Evolutionary conservation across 1,284 basidiomycete genomes (phyloP), one percentile per base, ranked within the genome.

Genomic region (Apiotrichum domesticum): DNA sequence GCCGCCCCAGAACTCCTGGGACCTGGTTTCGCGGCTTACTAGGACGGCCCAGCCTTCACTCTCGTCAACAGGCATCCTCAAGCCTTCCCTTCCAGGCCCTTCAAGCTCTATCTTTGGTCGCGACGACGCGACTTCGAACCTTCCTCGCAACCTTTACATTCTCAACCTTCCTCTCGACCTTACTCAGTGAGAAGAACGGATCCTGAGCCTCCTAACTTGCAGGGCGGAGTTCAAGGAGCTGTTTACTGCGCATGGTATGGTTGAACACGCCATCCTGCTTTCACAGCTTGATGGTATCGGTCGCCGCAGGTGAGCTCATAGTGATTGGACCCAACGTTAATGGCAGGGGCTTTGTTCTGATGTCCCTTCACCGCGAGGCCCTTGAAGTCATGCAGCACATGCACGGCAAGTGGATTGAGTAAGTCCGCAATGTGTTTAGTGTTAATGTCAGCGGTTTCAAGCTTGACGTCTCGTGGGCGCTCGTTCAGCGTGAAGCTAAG

Each of bases 401-500:
- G 68, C 67, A 73, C 40, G 72, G 72, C 32, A 63, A 53, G 32
- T 62, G 63, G 56, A 57, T 73, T 41, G 65, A 71, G 72, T 73
- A 44, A 63, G 72, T 61, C 10, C 7, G 5, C 21, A 39, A 11
- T 6, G 3, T 21, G 8, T 37, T 8, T 6, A 14, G 15, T 40
- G 57, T 58, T 67, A 21, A 68, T 15, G 4, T n/a, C 43, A 72
- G 71, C 15, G 71, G 71, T 3, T 66, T 61, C 57, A 66, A 65
- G 54, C 66, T 75, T 7, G 72, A 75, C 49, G 60, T 75, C 5
- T 73, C 73, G 6, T 75, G 73, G 73, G 70, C 73, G 1, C 58
- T 75, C n/a, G 67, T 71, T n/a, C 73, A 75, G 59, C 61, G 70
- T 42, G 68, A 73, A 52, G 56, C 67, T 4, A 66, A 65, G 56